phyloP scores from a whole-genome alignment of 495 filamentous ascomycete genomes.

The Xylaria castorea region DNA sequence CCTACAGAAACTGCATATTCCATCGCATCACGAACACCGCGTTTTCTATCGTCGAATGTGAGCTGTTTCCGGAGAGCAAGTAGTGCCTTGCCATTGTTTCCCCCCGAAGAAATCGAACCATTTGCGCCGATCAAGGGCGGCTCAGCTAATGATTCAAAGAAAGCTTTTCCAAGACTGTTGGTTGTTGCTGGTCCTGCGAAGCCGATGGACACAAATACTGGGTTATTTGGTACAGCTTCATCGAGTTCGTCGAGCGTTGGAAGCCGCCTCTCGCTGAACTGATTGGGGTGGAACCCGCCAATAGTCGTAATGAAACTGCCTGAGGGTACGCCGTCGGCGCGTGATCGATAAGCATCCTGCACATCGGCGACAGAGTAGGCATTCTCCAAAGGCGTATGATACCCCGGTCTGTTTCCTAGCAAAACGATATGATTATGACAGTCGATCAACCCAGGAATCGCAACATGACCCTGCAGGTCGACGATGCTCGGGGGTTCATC shows the following conservation, averaged over 20 bases:
- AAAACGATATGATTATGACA: conserved; percentile 41
- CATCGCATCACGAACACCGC: conserved; percentile 36
- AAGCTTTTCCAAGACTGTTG: conserved; percentile 33
- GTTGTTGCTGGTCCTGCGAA: conserved; percentile 36
- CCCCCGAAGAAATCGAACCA: conserved; percentile 31
- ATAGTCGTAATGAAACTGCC: conserved; percentile 38
- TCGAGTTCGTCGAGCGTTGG: conserved; percentile 39
- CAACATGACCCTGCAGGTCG: conserved; percentile 31
- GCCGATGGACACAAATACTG: conserved; percentile 33
- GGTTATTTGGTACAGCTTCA: conserved; percentile 31
- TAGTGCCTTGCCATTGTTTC: conserved; percentile 33
- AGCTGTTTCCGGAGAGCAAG: conserved; percentile 30
- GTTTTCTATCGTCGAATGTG: conserved; percentile 31
- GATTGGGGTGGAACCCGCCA: conserved; percentile 37
- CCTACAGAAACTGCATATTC: conserved; percentile 36
- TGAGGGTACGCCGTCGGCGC: conserved; percentile 23
- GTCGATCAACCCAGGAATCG: conserved; percentile 38
- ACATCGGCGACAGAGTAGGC: conserved; percentile 34
- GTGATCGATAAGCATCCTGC: conserved; percentile 15
- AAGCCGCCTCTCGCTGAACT: conserved; percentile 35
- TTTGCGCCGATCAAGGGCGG: conserved; percentile 16
- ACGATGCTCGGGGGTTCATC: conserved; percentile 12
- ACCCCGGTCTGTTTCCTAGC: conserved; percentile 36
- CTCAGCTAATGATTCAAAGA: conserved; percentile 27
- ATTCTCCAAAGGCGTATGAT: conserved; percentile 39